These are phyloP conservation scores for Salix brachista DNA, from an alignment of 345 rosid genomes.

Conservation along the genomic window DNA sequence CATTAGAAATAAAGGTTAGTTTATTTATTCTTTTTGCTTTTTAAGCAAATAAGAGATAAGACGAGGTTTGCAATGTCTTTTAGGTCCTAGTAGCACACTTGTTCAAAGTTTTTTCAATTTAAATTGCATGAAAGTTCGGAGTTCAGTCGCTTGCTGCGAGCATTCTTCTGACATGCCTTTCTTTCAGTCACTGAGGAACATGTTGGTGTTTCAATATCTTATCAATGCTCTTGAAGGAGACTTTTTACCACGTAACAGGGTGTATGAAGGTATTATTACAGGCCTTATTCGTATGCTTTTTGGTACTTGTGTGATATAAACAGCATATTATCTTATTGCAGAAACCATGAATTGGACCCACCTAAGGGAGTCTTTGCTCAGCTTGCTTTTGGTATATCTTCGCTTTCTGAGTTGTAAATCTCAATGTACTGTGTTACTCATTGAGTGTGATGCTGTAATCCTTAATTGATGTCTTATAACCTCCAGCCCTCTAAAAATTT, in stretches of 20 bases:
- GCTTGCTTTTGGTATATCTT: constrained; percentile 60
- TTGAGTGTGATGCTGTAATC: not conserved
- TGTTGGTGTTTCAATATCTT: constrained; percentile 76
- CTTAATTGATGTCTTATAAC: not conserved
- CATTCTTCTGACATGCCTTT: constrained; percentile 17
- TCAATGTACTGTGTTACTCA: not conserved
- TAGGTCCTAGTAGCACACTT: not conserved
- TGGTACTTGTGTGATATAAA: not conserved
- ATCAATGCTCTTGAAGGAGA: constrained; percentile 63
- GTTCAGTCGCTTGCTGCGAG: not conserved
- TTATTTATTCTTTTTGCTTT: constrained; percentile 3
- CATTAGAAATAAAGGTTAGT: constrained; percentile 47
- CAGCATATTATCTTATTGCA: constrained; percentile 29
- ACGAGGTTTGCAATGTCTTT: not conserved
- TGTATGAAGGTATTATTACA: constrained; percentile 43
- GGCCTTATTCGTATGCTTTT: constrained; percentile 9
- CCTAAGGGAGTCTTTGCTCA: constrained; percentile 62
- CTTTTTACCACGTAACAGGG: constrained; percentile 42
- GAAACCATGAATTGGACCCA: constrained; percentile 72
- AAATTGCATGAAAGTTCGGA: not conserved
- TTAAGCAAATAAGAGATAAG: not conserved
- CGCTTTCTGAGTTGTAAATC: not conserved
- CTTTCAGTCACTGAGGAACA: constrained; percentile 52
- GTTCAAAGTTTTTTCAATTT: not conserved
- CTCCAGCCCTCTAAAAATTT: not conserved